Conservation (phyloP, 1,284 basidiomycete species). For the Exsudoporus floridanus region DNA sequence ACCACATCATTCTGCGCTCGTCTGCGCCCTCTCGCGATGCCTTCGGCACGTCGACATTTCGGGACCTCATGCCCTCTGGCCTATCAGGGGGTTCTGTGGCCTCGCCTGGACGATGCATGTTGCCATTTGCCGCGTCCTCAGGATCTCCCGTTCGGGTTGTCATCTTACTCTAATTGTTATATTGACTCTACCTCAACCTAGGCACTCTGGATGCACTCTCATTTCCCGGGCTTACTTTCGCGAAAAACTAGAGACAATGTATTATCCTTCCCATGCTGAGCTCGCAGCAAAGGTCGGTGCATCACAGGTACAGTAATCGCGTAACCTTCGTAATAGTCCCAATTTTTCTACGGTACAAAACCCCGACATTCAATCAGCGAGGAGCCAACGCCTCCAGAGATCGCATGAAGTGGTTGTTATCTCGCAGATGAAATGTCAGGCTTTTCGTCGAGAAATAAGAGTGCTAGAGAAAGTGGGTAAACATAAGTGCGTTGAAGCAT, state of each 20-base stretch:
- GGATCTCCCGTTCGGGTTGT: not conserved
- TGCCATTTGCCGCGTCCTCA: no score
- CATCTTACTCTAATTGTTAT: not conserved
- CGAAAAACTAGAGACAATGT: not conserved
- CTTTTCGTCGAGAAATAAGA: not conserved
- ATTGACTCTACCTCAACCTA: not conserved
- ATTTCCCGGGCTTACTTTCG: not conserved
- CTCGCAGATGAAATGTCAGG: not conserved
- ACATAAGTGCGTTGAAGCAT: not conserved
- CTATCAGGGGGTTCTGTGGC: no score
- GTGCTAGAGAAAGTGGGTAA: not conserved
- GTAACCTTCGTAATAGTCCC: not conserved
- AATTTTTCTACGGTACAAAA: not conserved
- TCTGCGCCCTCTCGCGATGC: no score
- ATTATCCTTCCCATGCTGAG: slow-evolving; percentile 1
- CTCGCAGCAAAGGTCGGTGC: not conserved
- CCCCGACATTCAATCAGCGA: not conserved
- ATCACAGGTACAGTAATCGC: not conserved
- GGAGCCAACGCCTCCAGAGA: not conserved
- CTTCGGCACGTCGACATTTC: no score
- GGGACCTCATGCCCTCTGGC: no score
- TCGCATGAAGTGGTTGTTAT: not conserved
- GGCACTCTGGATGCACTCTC: not conserved
- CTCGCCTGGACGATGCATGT: no score
- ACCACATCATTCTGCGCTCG: no score